phyloP scores from a whole-genome alignment of 2,329 filamentous ascomycete genomes.

The Beauveria australis region DNA sequence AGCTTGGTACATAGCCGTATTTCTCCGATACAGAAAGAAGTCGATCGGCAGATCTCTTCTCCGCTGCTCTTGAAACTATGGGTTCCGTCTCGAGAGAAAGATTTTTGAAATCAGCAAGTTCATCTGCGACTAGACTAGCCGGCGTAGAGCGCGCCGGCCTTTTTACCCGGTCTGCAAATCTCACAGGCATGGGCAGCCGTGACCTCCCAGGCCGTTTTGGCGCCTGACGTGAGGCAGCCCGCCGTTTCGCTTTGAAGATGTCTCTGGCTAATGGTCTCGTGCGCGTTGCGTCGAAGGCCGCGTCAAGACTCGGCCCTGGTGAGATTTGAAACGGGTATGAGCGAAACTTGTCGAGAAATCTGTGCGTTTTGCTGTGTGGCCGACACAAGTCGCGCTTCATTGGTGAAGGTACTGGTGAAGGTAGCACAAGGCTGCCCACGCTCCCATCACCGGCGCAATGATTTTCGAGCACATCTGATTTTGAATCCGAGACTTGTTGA shows the following conservation, averaged over 20 bases:
- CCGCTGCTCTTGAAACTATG: background rate
- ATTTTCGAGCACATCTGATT: background rate
- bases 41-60: background rate
- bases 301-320: background rate
- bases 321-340: background rate
- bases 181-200: slow-evolving; percentile 3
- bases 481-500: background rate
- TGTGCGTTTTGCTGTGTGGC: background rate
- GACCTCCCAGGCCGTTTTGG: background rate
- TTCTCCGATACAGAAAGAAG: background rate
- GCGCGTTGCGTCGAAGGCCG: background rate
- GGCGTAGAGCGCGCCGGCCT: background rate
- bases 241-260: slow-evolving; percentile 1
- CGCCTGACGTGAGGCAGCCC: background rate
- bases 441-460: background rate
- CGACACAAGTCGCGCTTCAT: background rate
- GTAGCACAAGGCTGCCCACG: background rate
- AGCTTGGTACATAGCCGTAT: background rate
- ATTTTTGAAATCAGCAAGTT: background rate
- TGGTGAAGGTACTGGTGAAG: background rate
- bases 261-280: background rate
- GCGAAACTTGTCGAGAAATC: background rate
- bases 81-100: background rate
- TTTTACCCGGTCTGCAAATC: background rate
- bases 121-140: background rate